phyloP scores from a whole-genome alignment of 2,329 filamentous ascomycete genomes.

The Pseudogymnoascus sp. region DNA sequence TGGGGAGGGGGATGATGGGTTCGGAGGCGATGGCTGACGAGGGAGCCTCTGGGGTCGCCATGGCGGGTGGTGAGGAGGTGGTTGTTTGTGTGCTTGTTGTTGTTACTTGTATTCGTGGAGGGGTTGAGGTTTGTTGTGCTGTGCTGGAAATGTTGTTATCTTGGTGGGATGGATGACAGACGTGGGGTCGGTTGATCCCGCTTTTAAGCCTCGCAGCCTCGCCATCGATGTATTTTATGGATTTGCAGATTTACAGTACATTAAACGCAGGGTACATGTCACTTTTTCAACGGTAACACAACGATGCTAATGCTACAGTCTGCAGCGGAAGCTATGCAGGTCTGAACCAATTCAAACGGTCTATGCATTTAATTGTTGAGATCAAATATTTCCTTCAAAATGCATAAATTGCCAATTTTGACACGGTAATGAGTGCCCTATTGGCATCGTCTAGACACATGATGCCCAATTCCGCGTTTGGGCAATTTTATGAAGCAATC shows the following conservation, averaged over 20 bases:
- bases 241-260: constrained; percentile 2
- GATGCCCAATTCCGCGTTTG: background rate
- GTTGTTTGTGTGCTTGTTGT: constrained; percentile 7
- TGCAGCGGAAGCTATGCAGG: background rate
- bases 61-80: constrained; percentile 6
- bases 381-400: background rate
- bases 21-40: constrained; percentile 10
- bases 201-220: constrained; percentile 8
- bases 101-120: constrained; percentile 9
- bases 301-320: background rate
- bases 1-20: constrained; percentile 43
- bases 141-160: background rate
- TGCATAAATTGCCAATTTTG: background rate
- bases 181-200: constrained; percentile 9
- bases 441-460: background rate
- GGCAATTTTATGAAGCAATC: background rate
- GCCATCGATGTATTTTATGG: background rate
- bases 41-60: constrained; percentile 4
- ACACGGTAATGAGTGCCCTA: background rate
- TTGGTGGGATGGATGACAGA: constrained; percentile 4
- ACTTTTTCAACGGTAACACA: background rate
- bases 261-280: background rate
- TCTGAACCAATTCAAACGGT: background rate
- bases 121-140: background rate
- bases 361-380: background rate